Conservation (phyloP, 352 stramenopile species). For the Pythium periplocum region DNA sequence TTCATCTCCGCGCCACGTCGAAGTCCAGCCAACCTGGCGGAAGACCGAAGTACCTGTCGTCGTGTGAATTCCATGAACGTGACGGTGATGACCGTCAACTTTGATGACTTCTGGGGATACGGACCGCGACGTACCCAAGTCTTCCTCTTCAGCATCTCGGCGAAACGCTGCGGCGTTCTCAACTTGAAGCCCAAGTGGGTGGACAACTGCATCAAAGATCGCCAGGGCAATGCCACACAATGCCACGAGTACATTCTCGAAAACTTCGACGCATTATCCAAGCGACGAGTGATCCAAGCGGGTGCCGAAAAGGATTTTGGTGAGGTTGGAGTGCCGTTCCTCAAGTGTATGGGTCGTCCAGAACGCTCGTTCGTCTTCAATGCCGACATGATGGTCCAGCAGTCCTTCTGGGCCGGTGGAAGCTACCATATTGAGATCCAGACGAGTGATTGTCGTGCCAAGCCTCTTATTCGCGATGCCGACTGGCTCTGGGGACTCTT, state of each 20-base stretch:
- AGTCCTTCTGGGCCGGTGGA: constrained; percentile 48
- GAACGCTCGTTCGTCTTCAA: constrained; percentile 38
- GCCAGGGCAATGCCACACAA: constrained; percentile 19
- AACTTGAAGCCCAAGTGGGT: background rate
- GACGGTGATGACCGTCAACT: background rate
- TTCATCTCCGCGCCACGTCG: background rate
- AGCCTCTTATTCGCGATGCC: constrained; percentile 29
- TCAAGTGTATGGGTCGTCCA: constrained; percentile 42
- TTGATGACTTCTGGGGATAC: background rate
- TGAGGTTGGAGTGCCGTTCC: constrained; percentile 31
- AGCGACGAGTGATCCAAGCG: constrained; percentile 29
- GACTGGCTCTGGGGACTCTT: constrained; percentile 49
- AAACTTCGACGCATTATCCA: constrained; percentile 32
- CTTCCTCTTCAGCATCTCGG: background rate
- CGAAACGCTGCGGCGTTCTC: background rate
- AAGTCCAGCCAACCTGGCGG: background rate
- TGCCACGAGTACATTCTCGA: constrained; percentile 51
- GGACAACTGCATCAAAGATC: constrained; percentile 26
- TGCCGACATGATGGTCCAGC: constrained; percentile 52
- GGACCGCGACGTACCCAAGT: background rate
- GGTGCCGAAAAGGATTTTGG: constrained; percentile 38
- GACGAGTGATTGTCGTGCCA: constrained; percentile 40
- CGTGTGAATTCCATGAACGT: background rate
- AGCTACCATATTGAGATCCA: constrained; percentile 51
- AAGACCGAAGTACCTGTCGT: background rate